phyloP scores from a whole-genome alignment of 2,329 filamentous ascomycete species.

The Xylariaceae sp. region DNA sequence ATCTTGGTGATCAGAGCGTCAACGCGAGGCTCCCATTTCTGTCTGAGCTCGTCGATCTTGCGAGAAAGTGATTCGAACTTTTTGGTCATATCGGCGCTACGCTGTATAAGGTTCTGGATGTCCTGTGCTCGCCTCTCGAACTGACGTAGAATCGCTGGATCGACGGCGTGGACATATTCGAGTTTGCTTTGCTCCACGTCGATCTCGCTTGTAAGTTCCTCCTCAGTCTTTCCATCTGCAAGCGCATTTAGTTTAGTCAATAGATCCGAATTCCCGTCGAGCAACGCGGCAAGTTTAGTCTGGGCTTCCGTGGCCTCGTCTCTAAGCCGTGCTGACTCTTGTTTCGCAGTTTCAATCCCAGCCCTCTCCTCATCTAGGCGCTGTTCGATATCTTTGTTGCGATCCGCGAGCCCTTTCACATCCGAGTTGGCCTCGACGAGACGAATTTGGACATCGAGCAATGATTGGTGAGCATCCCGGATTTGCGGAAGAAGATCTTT shows the following conservation, averaged over 20 bases:
- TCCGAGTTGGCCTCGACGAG: conserved; percentile 83
- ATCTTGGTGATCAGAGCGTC: conserved; percentile 76
- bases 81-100: conserved; percentile 51
- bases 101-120: conserved; percentile 61
- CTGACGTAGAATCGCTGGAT: conserved; percentile 69
- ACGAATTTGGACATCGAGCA: conserved; percentile 67
- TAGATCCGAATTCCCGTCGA: conserved; percentile 35
- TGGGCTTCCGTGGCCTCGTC: conserved; percentile 34
- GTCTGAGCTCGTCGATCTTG: conserved; percentile 63
- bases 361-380: conserved; percentile 45
- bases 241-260: conserved; percentile 42
- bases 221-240: conserved; percentile 48
- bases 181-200: conserved; percentile 70
- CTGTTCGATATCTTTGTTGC: conserved; percentile 57
- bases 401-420: conserved; percentile 60
- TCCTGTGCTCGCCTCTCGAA: conserved; percentile 69
- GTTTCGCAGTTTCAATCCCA: conserved; percentile 37
- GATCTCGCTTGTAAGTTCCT: conserved; percentile 70
- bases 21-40: conserved; percentile 77
- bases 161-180: conserved; percentile 74
- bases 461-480: conserved; percentile 55
- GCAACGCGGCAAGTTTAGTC: conserved; percentile 37
- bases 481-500: conserved; percentile 61
- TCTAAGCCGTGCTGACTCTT: conserved; percentile 35
- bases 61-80: conserved; percentile 52